phyloP scores from a whole-genome alignment of 371 early-diverging fungal species.

The Parasitella parasitica region DNA sequence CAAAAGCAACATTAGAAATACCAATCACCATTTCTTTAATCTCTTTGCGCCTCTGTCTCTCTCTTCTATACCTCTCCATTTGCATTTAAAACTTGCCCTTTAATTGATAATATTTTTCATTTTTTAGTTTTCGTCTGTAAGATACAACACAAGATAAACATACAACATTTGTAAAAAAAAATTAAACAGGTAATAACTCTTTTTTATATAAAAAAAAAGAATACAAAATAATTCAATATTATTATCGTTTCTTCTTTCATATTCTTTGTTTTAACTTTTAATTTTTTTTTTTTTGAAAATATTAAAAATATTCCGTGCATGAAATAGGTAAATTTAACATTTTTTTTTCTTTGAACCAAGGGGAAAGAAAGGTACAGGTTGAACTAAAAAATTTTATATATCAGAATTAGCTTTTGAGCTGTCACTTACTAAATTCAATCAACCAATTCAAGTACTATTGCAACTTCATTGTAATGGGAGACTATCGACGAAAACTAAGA shows the following conservation, averaged over 20 bases:
- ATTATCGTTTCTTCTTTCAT: not conserved
- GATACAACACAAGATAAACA: no score
- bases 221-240: not conserved
- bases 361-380: not conserved
- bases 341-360: not conserved
- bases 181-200: not conserved
- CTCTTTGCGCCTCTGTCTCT: not conserved
- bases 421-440: conserved; percentile 1
- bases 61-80: no score
- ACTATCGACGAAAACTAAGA: conserved; percentile 3
- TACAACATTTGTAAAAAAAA: no score
- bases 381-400: not conserved
- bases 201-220: no score
- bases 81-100: no score
- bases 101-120: no score
- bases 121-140: no score
- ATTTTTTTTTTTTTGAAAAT: not conserved
- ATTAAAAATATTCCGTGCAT: not conserved
- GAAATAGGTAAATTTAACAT: not conserved
- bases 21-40: not conserved
- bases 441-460: not conserved
- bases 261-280: not conserved
- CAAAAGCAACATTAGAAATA: not conserved
- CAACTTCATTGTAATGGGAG: not conserved
- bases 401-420: not conserved